Base-by-base conservation (phyloP, 192 early-diverging fungal genomes). In the Umbelopsis sp. region DNA sequence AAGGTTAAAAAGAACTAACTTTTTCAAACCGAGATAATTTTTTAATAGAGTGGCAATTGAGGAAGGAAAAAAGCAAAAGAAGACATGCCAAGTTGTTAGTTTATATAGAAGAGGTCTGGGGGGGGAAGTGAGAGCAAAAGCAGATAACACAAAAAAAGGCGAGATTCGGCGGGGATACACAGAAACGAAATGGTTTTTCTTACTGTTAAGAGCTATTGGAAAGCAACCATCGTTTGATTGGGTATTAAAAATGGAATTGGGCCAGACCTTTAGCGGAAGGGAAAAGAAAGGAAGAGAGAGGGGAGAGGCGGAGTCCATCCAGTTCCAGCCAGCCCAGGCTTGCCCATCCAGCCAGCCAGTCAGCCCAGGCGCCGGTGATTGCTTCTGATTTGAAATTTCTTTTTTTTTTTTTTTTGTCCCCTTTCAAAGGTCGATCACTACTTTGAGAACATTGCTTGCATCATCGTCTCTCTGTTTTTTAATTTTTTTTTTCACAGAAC, bases 221-320 rank as follows among this genome's bases (percentile, higher is more conserved):
- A 62, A 34, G 56, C n/a, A 49, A 62, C 56, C 29, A 34, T 4
- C 3, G 14, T 62, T 29, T 62, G 29, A 62, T 62, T 62, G 56
- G 56, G 17, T 62, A 62, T 34, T 62, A 34, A 62, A 62, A 62
- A 34, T 62, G 31, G 56, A 62, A 49, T n/a, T n/a, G 47, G 47
- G 47, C 47, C 56, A 62, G 56, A 31, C 56, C 56, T 32, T n/a
- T 62, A 34, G 52, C 29, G 56, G 26, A 34, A 34, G 56, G 56
- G 56, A 34, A 26, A 34, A 34, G 56, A 26, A 62, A n/a, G 26
- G 31, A 32, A 34, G 56, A 26, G 29, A 32, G 31, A 26, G 25
- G n/a, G 47, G 14, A 17, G n/a, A n/a, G 47, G 47, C 6, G 8
- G 47, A 16, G 47, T 49, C n/a, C 38, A 41, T 41, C 26, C 52